Evolutionary conservation across 2,329 filamentous ascomycete genomes (phyloP).

Genomic region (Calcarisporium arbuscula): DNA sequence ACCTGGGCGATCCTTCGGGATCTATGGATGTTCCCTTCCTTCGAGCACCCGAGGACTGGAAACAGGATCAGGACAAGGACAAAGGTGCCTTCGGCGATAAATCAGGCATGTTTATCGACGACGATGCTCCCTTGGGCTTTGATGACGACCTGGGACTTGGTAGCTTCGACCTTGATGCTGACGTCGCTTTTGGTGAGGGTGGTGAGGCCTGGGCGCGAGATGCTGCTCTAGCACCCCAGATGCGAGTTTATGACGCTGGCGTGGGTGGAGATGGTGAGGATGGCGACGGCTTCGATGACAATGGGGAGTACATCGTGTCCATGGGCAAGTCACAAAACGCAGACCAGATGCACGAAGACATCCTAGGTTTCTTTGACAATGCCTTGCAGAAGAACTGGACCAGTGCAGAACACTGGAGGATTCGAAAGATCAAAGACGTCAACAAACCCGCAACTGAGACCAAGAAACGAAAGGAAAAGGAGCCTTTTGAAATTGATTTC

Average conservation of each 20-base stretch:
- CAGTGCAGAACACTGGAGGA: slow-evolving; percentile 97
- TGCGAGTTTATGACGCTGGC: slow-evolving; percentile 66
- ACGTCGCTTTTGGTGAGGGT: slow-evolving; percentile 88
- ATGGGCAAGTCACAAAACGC: slow-evolving; percentile 60
- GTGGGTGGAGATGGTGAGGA: slow-evolving; percentile 48
- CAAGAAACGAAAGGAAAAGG: slow-evolving; percentile 84
- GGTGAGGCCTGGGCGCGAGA: slow-evolving; percentile 94
- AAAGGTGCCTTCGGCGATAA: slow-evolving; percentile 54
- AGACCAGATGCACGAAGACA: slow-evolving; percentile 79
- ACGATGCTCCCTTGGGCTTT: slow-evolving; percentile 77
- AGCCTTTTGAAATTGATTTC: slow-evolving; percentile 94
- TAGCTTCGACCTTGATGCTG: slow-evolving; percentile 62
- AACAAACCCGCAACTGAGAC: slow-evolving; percentile 55
- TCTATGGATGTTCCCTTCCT: slow-evolving; percentile 88
- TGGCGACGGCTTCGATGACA: slow-evolving; percentile 39
- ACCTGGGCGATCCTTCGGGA: slow-evolving; percentile 78
- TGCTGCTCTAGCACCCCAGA: slow-evolving; percentile 78
- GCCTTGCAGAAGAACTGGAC: slow-evolving; percentile 96
- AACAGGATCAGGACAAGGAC: slow-evolving; percentile 60
- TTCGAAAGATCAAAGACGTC: slow-evolving; percentile 80
- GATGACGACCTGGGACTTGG: slow-evolving; percentile 61
- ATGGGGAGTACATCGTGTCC: slow-evolving; percentile 72
- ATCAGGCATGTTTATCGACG: slow-evolving; percentile 78
- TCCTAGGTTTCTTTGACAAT: slow-evolving; percentile 96
- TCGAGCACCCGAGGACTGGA: slow-evolving; percentile 82